Base-by-base conservation (phyloP, 2,329 filamentous ascomycete species). In the Lomentospora prolificans region DNA sequence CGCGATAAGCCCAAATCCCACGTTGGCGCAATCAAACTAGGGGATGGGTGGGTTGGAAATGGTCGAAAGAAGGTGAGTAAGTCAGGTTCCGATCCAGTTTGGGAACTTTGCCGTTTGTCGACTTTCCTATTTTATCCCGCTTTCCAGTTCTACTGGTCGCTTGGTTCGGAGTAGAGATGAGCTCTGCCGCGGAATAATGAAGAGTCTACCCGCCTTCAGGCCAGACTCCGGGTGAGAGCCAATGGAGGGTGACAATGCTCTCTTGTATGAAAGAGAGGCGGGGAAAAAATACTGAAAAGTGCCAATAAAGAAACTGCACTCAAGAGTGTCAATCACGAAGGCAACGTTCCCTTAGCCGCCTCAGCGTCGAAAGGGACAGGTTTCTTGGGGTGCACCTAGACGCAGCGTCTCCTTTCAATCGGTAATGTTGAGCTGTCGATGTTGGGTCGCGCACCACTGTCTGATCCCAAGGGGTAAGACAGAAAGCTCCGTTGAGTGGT, bases 141-240 rank as follows among this genome's bases (percentile, higher is more conserved):
- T 48, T 17, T 41, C 39, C 33, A 22, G 36, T 50, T 51, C 44
- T 31, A 41, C 41, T 46, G 44, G 53, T 50, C 44, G 53, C 44
- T 51, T 55, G 44, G 17, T 55, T 39, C 19, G 46, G 28, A 30
- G 41, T 22, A 25, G 44, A 41, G n/a, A 33, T 27, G 44, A 48
- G 39, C 19, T 39, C 53, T 55, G 44, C 53, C 53, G 53, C 53
- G 44, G 30, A 50, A 55, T 50, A 55, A 55, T 55, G 44, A 50
- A 54, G 24, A 25, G 31, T 19, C 33, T 27, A 24, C 10, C 41
- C 51, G 36, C n/a, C n/a, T 44, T 24, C 22, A 41, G 22, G 41
- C 41, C 24, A 27, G 30, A 54, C 24, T 54, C 24, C 41, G 24
- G 51, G 51, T 27, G 51, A 54, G 24, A 54, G 14, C 51, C 36